Conservation (phyloP, 2,329 filamentous ascomycete species). For the Diaporthe sp. region DNA sequence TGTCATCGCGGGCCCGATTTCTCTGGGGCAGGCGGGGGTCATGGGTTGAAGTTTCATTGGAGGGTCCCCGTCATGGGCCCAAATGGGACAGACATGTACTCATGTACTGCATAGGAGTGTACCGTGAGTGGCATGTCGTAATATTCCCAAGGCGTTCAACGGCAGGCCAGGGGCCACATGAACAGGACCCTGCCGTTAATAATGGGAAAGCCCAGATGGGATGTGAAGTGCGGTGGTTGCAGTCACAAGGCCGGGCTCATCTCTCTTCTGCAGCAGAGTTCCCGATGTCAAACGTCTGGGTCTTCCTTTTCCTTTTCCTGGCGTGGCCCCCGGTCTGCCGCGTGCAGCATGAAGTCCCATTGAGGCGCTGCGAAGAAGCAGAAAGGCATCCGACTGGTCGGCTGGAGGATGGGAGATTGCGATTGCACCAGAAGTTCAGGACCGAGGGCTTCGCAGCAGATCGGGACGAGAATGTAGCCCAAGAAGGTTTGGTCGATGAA, state of each 20-base stretch:
- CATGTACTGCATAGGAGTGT: background rate
- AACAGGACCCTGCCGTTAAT: slow-evolving; percentile 5
- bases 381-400: slow-evolving; percentile 27
- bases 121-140: slow-evolving; percentile 5
- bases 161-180: slow-evolving; percentile 24
- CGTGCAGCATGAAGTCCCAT: slow-evolving; percentile 10
- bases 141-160: slow-evolving; percentile 5
- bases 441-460: slow-evolving; percentile 1
- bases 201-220: slow-evolving; percentile 12
- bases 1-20: background rate
- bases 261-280: slow-evolving; percentile 23
- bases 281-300: background rate
- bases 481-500: slow-evolving; percentile 8
- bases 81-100: slow-evolving; percentile 1
- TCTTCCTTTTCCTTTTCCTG: slow-evolving; percentile 1
- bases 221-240: slow-evolving; percentile 15
- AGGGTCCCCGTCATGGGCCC: slow-evolving; percentile 5
- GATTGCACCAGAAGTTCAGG: slow-evolving; percentile 23
- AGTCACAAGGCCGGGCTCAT: slow-evolving; percentile 28
- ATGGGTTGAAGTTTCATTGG: slow-evolving; percentile 27
- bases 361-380: slow-evolving; percentile 27
- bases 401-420: slow-evolving; percentile 28
- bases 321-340: slow-evolving; percentile 20
- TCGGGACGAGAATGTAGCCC: slow-evolving; percentile 26
- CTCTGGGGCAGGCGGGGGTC: slow-evolving; percentile 13